Evolutionary conservation across 2,329 filamentous ascomycete genomes (phyloP).

Genomic region (Colletotrichum sp.): DNA sequence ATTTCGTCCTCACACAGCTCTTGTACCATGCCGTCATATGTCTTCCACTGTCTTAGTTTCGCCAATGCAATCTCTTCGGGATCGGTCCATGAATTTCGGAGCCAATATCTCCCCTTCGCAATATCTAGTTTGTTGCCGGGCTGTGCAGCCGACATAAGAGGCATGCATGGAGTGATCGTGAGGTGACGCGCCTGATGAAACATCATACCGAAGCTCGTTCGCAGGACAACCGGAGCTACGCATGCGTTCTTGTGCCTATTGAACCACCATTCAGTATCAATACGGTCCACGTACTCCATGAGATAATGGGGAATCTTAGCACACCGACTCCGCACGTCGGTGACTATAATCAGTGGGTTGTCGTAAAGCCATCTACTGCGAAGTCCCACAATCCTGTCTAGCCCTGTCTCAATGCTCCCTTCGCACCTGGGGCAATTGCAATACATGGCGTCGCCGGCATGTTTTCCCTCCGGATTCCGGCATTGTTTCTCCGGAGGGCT

Average conservation of each 20-base stretch:
- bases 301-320: accelerated
- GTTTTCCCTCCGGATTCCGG: no score
- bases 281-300: accelerated
- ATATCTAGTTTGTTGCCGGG: no score
- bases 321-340: accelerated
- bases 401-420: accelerated
- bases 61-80: not conserved
- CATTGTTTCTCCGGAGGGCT: accelerated
- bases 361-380: not conserved
- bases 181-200: not conserved
- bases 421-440: no score
- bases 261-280: not conserved
- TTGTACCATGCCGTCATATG: no score
- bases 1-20: no score
- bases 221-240: not conserved
- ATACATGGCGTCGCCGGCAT: no score
- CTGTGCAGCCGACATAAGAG: not conserved
- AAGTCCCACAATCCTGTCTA: not conserved
- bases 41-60: not conserved
- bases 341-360: accelerated
- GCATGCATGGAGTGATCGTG: not conserved
- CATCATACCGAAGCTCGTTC: accelerated
- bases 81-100: no score
- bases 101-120: no score
- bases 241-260: accelerated